These are phyloP conservation scores for Eucalyptus fibrosa DNA, from an alignment of 345 rosid species.

Conservation along the genomic window DNA sequence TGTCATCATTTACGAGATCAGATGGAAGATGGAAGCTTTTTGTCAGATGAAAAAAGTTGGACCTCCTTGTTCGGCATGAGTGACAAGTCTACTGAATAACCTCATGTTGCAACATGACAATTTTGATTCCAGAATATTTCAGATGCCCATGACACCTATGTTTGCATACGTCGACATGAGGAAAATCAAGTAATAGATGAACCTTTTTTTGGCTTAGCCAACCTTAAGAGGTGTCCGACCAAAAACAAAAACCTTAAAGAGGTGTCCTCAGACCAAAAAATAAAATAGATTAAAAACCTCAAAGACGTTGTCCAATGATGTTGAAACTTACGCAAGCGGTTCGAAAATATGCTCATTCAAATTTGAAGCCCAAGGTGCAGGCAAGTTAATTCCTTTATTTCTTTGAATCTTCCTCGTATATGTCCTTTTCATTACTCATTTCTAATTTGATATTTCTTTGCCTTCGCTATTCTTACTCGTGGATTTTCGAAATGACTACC, in stretches of 20 bases:
- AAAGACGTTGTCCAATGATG: not conserved
- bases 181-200: not conserved
- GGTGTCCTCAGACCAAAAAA: too few species aligned
- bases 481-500: not conserved
- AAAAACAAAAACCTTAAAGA: too few species aligned
- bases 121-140: not conserved
- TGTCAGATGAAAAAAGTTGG: not conserved
- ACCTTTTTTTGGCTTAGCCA: not conserved
- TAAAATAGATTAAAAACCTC: too few species aligned
- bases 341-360: not conserved
- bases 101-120: not conserved
- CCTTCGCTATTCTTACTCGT: not conserved
- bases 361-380: not conserved
- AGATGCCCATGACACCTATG: not conserved
- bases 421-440: not conserved
- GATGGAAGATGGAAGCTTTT: not conserved
- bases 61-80: not conserved
- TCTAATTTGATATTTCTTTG: not conserved
- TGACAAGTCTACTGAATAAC: not conserved
- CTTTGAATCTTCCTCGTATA: not conserved
- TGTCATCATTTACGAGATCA: not conserved
- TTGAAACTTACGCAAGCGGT: not conserved
- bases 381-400: not conserved
- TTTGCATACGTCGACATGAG: not conserved
- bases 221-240: not conserved